Conservation (phyloP, 805 yeast genomes). For the Schizosaccharomyces japonicus region DNA sequence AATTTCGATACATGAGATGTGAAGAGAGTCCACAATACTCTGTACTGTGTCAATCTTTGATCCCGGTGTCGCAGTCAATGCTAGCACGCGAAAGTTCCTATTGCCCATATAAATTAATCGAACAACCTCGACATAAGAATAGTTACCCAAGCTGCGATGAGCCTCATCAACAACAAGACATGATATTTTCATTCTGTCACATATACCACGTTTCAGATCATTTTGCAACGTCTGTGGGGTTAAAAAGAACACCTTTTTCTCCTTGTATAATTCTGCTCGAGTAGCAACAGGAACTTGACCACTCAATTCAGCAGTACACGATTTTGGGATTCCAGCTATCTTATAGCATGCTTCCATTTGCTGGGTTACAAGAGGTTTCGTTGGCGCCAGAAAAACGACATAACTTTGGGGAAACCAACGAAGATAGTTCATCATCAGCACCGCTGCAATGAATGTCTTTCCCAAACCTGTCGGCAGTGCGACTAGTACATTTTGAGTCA, state of each 20-base stretch:
- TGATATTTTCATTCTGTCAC: conserved; percentile 52
- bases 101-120: conserved; percentile 37
- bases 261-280: conserved; percentile 55
- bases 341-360: conserved; percentile 83
- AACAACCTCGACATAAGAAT: conserved; percentile 71
- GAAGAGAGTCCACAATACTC: conserved; percentile 47
- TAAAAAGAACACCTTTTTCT: conserved; percentile 62
- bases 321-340: conserved; percentile 57
- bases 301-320: conserved; percentile 55
- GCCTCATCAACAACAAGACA: conserved; percentile 86
- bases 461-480: conserved; percentile 96
- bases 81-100: conserved; percentile 49
- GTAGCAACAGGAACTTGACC: conserved; percentile 30
- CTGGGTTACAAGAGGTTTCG: conserved; percentile 86
- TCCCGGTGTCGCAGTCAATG: conserved; percentile 91
- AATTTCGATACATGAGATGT: conserved; percentile 56
- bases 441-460: conserved; percentile 83
- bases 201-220: conserved; percentile 49
- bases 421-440: conserved; percentile 72
- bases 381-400: conserved; percentile 87
- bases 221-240: conserved; percentile 93
- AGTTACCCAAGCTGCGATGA: conserved; percentile 75
- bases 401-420: conserved; percentile 67
- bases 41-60: conserved; percentile 72
- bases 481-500: conserved; percentile 53